Evolutionary conservation across 192 early-diverging fungal species (phyloP), one percentile per base, ranked within the genome.

Genomic region (Umbelopsis ramanniana): DNA sequence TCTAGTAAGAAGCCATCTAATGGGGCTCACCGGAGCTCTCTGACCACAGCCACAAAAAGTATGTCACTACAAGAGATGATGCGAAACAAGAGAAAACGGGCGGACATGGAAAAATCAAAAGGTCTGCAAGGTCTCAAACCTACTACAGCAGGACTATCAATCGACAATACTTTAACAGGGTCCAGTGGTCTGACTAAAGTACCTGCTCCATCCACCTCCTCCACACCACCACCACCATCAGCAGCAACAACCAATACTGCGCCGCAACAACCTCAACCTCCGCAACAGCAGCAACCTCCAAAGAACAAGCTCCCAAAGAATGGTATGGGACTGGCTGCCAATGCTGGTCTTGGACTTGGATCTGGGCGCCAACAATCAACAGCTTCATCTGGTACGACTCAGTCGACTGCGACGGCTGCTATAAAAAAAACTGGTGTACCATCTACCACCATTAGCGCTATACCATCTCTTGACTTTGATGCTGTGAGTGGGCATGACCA

Each of bases 21-120:
- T 17, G 33, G 33, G 10, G 33, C 24, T 17, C 57, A 63, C 29
- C 57, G 57, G 24, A 63, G 1, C 17, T 63, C 57, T 17, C 57
- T 63, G 5, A 17, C 33, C 33, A 33, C 33, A 19, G 19, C 57
- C 33, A 35, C 57, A 63, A 63, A 63, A 63, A 63, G 57, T 17
- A 63, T 63, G 57, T 63, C 57, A 37, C 33, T 63, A 37, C 57
- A 63, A 19, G 57, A 63, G 17, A 63, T 63, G 57, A 63, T 63
- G 57, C 26, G 57, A 63, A 63, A 63, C 57, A 63, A 63, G 57
- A 63, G 57, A 63, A 63, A 63, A 35, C 26, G 57, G 17, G 57
- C 57, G 29, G 57, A 63, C 26, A 63, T 63, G 57, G 57, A 63
- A 63, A 63, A 37, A 37, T 37, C 26, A 63, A 63, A 63, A 63